Evolutionary conservation across 805 yeast genomes (phyloP).

Genomic region (Isabelozyma gotoi): DNA sequence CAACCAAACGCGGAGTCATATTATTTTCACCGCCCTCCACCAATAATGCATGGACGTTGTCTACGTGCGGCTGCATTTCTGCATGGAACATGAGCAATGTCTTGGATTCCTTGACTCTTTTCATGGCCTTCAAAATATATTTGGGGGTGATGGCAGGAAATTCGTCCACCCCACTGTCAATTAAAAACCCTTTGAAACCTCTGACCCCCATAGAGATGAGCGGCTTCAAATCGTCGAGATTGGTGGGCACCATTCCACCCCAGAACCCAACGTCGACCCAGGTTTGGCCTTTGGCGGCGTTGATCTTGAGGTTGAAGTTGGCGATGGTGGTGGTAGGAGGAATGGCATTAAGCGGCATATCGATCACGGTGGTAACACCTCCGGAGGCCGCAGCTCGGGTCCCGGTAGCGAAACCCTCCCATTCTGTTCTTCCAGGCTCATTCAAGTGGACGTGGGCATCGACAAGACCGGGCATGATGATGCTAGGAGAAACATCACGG

Average conservation of each 20-base stretch:
- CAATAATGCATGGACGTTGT: conserved; percentile 18
- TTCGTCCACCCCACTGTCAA: conserved; percentile 95
- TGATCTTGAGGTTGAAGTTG: conserved; percentile 70
- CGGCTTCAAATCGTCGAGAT: conserved; percentile 67
- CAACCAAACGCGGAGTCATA: conserved; percentile 21
- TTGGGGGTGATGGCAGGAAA: conserved; percentile 76
- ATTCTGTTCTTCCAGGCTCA: conserved; percentile 97
- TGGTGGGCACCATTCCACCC: conserved; percentile 92
- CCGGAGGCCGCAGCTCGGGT: conserved; percentile 94
- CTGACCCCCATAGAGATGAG: conserved; percentile 83
- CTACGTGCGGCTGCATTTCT: conserved; percentile 61
- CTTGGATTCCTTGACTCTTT: conserved; percentile 54
- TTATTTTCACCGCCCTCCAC: conserved; percentile 21
- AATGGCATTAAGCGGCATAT: conserved; percentile 94
- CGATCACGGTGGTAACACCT: conserved; percentile 93
- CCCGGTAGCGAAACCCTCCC: conserved; percentile 99
- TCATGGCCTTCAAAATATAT: conserved; percentile 69
- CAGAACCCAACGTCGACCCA: conserved; percentile 96
- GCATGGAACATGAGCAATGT: conserved; percentile 92
- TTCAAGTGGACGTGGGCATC: conserved; percentile 94
- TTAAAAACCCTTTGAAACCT: conserved; percentile 90
- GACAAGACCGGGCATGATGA: conserved; percentile 84
- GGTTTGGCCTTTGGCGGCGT: conserved; percentile 76
- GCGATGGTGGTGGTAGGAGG: conserved; percentile 90
- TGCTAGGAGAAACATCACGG: conserved; percentile 59